phyloP scores from a whole-genome alignment of 139 green algal species.

The Volvox africanus region DNA sequence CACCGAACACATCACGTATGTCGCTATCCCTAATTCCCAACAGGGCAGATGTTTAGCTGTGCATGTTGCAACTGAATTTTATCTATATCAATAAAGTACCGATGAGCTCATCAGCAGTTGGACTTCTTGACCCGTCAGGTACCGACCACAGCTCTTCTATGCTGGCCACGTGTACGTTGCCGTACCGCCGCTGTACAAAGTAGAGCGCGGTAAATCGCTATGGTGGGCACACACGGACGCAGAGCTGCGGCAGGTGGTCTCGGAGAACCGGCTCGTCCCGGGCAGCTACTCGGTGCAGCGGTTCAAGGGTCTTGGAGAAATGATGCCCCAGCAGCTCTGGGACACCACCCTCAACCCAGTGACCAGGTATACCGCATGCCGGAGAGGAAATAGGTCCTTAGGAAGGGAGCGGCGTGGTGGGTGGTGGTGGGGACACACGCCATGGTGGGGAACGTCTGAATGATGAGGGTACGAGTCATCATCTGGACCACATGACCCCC shows the following conservation, averaged over 20 bases:
- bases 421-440: background rate
- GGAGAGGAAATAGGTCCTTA: too few relatives aligned
- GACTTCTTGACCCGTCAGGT: too few relatives aligned
- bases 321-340: constrained; percentile 99
- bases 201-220: constrained; percentile 47
- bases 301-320: constrained; percentile 98
- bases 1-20: too few relatives aligned
- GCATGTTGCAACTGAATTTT: too few relatives aligned
- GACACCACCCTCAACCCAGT: constrained; percentile 94
- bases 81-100: too few relatives aligned
- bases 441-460: background rate
- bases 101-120: too few relatives aligned
- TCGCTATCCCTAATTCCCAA: too few relatives aligned
- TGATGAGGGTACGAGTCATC: background rate
- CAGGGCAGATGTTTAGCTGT: too few relatives aligned
- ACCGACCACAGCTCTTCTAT: constrained; percentile 88
- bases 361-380: constrained; percentile 58
- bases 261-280: constrained; percentile 32
- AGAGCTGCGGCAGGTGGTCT: constrained; percentile 70
- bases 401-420: background rate
- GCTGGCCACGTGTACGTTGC: constrained; percentile 94
- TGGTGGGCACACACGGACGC: constrained; percentile 64
- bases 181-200: constrained; percentile 95
- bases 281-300: constrained; percentile 83
- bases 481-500: background rate